Percentiles rank a stretch among this genome's conserved stretches.
phyloP scores from a whole-genome alignment of 2,329 filamentous ascomycete species.

The Pseudocercospora pini-densiflorae region DNA sequence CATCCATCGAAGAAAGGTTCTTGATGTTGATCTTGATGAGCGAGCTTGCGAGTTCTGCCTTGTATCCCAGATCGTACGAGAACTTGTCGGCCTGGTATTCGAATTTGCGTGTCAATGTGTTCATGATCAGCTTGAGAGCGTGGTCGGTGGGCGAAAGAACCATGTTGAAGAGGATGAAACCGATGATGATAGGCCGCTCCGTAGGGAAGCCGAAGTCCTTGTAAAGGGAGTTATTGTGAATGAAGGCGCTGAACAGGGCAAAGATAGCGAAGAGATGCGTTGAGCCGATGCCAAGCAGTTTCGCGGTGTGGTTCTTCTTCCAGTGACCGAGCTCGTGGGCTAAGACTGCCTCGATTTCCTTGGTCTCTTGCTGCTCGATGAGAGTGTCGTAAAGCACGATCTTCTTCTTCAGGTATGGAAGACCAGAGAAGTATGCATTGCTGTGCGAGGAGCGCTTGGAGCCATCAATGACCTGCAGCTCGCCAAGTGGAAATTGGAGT shows the following conservation, averaged over 20 bases:
- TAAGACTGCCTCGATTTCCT: conserved; percentile 93
- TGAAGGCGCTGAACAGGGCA: conserved; percentile 92
- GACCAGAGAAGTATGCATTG: conserved; percentile 94
- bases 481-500: conserved; percentile 88
- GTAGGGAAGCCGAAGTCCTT: conserved; percentile 85
- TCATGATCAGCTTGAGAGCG: conserved; percentile 94
- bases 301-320: conserved; percentile 93
- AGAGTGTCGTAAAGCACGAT: conserved; percentile 99
- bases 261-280: conserved; percentile 97
- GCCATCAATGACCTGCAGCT: conserved; percentile 93
- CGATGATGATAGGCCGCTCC: conserved; percentile 89
- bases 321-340: conserved; percentile 97
- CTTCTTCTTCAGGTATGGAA: conserved; percentile 99
- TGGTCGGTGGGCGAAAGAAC: conserved; percentile 93
- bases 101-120: conserved; percentile 89
- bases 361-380: conserved; percentile 89
- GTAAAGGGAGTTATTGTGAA: conserved; percentile 93
- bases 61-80: conserved; percentile 82
- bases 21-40: conserved; percentile 98
- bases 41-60: conserved; percentile 78
- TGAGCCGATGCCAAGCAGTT: conserved; percentile 79
- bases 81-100: conserved; percentile 94
- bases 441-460: conserved; percentile 87
- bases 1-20: conserved; percentile 98
- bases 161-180: conserved; percentile 96